phyloP scores from a whole-genome alignment of 306 rosid species.

The Vigna angularis region DNA sequence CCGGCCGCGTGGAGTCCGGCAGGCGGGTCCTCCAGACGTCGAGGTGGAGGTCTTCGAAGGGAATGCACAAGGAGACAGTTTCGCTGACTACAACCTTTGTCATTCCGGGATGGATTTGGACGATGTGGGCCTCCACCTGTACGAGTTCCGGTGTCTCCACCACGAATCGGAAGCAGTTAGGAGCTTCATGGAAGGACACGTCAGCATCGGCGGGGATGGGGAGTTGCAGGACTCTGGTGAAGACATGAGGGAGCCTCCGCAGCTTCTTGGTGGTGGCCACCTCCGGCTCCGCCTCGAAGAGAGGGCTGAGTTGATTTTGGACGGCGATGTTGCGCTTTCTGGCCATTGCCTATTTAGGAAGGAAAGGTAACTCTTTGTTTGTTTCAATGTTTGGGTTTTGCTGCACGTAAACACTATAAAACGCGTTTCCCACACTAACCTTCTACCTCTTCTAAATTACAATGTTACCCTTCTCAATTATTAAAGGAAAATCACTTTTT shows the following conservation, averaged over 20 bases:
- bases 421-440: neutral
- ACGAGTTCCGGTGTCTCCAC: slow-evolving; percentile 56
- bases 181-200: slow-evolving; percentile 62
- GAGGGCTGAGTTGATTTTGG: slow-evolving; percentile 48
- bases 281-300: neutral
- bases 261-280: slow-evolving; percentile 49
- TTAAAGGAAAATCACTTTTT: no score
- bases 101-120: slow-evolving; percentile 80
- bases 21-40: slow-evolving; percentile 86
- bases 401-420: neutral
- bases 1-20: slow-evolving; percentile 79
- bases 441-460: neutral
- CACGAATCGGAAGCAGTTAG: slow-evolving; percentile 73
- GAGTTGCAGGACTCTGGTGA: slow-evolving; percentile 77
- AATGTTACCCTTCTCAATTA: neutral
- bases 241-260: slow-evolving; percentile 79
- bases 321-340: slow-evolving; percentile 73
- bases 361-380: no score
- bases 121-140: slow-evolving; percentile 61
- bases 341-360: neutral
- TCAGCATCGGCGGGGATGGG: slow-evolving; percentile 79
- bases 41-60: slow-evolving; percentile 71
- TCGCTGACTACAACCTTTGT: slow-evolving; percentile 76
- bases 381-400: neutral
- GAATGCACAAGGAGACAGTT: slow-evolving; percentile 51